Evolutionary conservation across 1,139 yeast genomes (phyloP).

Genomic region (Zygosaccharomyces sapae): DNA sequence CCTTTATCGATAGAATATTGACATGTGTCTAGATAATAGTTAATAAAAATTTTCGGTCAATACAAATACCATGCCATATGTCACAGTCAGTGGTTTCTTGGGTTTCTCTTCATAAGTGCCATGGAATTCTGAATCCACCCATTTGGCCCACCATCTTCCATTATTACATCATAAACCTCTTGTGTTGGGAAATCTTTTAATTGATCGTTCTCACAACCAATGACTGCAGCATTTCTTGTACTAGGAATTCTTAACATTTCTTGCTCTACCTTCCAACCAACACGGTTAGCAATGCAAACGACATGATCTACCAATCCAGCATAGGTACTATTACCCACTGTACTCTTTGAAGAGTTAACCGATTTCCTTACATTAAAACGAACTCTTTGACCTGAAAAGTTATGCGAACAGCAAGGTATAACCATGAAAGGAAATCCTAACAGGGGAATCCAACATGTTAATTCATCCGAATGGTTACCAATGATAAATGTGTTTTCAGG

Average conservation of each 20-base stretch:
- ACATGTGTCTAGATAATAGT: too few species aligned
- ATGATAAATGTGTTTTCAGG: conserved; percentile 72
- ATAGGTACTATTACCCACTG: conserved; percentile 56
- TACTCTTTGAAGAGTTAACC: conserved; percentile 39
- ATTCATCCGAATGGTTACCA: conserved; percentile 93
- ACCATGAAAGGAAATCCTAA: conserved; percentile 83
- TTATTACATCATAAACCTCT: conserved; percentile 54
- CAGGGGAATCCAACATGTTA: conserved; percentile 93
- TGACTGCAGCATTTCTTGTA: conserved; percentile 86
- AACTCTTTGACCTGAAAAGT: conserved; percentile 67
- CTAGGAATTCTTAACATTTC: conserved; percentile 93
- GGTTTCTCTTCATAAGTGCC: conserved; percentile 49
- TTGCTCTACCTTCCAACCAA: conserved; percentile 81
- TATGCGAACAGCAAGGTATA: conserved; percentile 93
- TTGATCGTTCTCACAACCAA: conserved; percentile 50
- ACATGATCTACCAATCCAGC: conserved; percentile 84
- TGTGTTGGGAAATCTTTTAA: conserved; percentile 28
- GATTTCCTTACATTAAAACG: conserved; percentile 44
- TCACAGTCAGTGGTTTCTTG: conserved; percentile 28
- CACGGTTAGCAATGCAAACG: conserved; percentile 56
- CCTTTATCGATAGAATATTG: too few species aligned
- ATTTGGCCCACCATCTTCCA: conserved; percentile 81
- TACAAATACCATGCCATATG: too few species aligned
- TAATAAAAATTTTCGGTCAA: too few species aligned
- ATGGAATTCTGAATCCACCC: conserved; percentile 83